Evolutionary conservation across 495 filamentous ascomycete genomes (phyloP), one percentile per base, ranked within the genome.

Genomic region (Penicillium cataractarum): DNA sequence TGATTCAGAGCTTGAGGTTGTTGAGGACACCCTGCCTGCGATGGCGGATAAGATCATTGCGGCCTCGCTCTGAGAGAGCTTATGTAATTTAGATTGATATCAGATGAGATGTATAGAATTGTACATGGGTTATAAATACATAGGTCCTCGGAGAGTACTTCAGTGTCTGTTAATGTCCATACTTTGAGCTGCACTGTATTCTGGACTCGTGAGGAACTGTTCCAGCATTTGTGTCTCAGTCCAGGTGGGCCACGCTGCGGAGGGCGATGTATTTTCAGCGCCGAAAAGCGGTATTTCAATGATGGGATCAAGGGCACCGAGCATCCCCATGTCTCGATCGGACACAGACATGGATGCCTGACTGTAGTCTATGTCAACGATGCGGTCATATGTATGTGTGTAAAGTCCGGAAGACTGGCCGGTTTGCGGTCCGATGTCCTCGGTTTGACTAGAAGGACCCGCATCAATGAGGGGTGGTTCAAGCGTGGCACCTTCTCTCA

Each of bases 11-110:
- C 62, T 75, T 65, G 72, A 75, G 10, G 72, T 75, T 44, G 49
- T 63, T 13, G 70, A 67, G n/a, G 66, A 74, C 54, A 67, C 57
- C 15, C 62, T 77, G 44, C 46, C 60, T 9, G 65, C 64, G 12
- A 68, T 75, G 73, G 73, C 74, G 2, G 70, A 74, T 8, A 60
- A 56, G 19, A 72, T 76, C 37, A 63, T 77, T 10, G 62, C 63
- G 2, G 66, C 70, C 13, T 66, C 69, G 5, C 1, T 31, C 12
- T 51, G 48, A 51, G 2, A 17, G 13, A 6, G 24, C 29, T 9
- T 19, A 9, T 51, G 17, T 51, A 29, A 40, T 15, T 24, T 39
- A 56, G 35, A 39, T 17, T 42, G 17, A 27, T 5, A 7, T 7
- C 49, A 31, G 19, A 31, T 54, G 31, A 21, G 35, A 35, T n/a